These are phyloP conservation scores for Ascochyta viciae-villosae DNA, from an alignment of 2,329 filamentous ascomycete species.

Conservation along the genomic window DNA sequence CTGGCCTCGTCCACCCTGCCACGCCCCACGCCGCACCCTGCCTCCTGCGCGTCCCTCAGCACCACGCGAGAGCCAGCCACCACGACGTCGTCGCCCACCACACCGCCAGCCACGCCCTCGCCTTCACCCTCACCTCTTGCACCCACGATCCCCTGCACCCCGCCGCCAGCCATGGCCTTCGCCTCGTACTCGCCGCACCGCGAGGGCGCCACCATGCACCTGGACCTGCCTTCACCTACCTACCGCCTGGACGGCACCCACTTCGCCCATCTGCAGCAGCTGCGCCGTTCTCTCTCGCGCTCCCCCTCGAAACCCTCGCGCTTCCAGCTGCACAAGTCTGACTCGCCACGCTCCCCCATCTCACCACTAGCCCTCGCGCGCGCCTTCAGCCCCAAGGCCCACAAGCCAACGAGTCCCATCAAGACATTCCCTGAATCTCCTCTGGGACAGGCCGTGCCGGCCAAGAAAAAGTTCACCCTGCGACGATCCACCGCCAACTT, in stretches of 20 bases:
- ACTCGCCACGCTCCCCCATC: conserved; percentile 50
- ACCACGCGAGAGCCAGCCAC: conserved; percentile 18
- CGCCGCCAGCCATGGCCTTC: conserved; percentile 53
- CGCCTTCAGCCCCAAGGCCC: conserved; percentile 53
- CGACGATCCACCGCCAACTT: conserved; percentile 57
- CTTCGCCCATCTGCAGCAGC: conserved; percentile 78
- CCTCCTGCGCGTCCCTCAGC: conserved; percentile 9
- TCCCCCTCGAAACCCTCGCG: conserved; percentile 84
- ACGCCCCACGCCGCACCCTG: conserved; percentile 29
- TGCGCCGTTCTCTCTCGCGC: conserved; percentile 86
- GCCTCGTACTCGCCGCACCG: conserved; percentile 57
- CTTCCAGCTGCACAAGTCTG: conserved; percentile 69
- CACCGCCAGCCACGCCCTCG: conserved; percentile 9
- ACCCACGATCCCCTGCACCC: conserved; percentile 15
- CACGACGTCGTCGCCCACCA: conserved; percentile 16
- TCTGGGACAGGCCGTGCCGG: conserved; percentile 62
- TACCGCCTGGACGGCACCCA: conserved; percentile 76
- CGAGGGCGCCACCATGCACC: conserved; percentile 78
- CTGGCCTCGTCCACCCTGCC: conserved; percentile 28
- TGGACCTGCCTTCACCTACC: conserved; percentile 87
- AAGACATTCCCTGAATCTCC: conserved; percentile 65
- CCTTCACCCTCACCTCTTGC: conserved; percentile 10
- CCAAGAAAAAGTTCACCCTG: conserved; percentile 63
- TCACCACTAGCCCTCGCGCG: conserved; percentile 55
- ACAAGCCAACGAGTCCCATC: conserved; percentile 57